A percentile compares a stretch with the other conserved stretches of the same genome.
phyloP scores from a whole-genome alignment of 2,329 filamentous ascomycete genomes.

The Colletotrichum trifolii region DNA sequence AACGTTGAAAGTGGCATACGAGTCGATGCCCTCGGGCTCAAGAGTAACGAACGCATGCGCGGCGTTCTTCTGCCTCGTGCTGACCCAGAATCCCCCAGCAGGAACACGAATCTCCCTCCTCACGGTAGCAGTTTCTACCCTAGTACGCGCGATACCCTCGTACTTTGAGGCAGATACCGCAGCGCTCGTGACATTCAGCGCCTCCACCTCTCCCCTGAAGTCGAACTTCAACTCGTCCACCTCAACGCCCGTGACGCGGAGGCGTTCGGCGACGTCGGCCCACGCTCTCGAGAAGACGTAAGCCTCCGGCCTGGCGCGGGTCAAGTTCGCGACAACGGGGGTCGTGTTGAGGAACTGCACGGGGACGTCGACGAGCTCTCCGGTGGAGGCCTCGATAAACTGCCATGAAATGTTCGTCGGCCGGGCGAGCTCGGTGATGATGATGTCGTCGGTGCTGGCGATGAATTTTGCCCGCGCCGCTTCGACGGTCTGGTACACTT shows the following conservation, averaged over 20 bases:
- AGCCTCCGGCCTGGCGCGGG: slow-evolving; percentile 43
- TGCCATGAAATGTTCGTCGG: slow-evolving; percentile 38
- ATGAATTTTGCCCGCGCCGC: slow-evolving; percentile 43
- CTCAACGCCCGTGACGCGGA: slow-evolving; percentile 40
- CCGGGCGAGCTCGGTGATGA: slow-evolving; percentile 43
- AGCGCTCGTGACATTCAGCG: slow-evolving; percentile 41
- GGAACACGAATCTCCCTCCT: slow-evolving; percentile 40
- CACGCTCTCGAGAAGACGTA: slow-evolving; percentile 46
- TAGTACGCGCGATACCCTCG: slow-evolving; percentile 42
- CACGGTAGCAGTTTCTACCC: slow-evolving; percentile 38
- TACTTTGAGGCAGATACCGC: slow-evolving; percentile 40
- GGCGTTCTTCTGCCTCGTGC: slow-evolving; percentile 47
- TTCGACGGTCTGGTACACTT: slow-evolving; percentile 42
- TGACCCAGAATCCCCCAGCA: slow-evolving; percentile 45
- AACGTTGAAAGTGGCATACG: slow-evolving; percentile 46
- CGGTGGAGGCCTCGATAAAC: slow-evolving; percentile 43
- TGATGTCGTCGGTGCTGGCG: slow-evolving; percentile 40
- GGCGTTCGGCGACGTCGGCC: slow-evolving; percentile 42
- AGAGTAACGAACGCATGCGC: slow-evolving; percentile 43
- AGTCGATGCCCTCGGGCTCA: slow-evolving; percentile 48
- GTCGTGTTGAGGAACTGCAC: slow-evolving; percentile 45
- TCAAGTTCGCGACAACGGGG: slow-evolving; percentile 42
- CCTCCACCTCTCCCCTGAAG: slow-evolving; percentile 44
- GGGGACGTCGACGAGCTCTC: slow-evolving; percentile 42
- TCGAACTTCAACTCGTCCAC: slow-evolving; percentile 39